Evolutionary conservation across 495 filamentous ascomycete species (phyloP).

Genomic region (Neurospora sp.): DNA sequence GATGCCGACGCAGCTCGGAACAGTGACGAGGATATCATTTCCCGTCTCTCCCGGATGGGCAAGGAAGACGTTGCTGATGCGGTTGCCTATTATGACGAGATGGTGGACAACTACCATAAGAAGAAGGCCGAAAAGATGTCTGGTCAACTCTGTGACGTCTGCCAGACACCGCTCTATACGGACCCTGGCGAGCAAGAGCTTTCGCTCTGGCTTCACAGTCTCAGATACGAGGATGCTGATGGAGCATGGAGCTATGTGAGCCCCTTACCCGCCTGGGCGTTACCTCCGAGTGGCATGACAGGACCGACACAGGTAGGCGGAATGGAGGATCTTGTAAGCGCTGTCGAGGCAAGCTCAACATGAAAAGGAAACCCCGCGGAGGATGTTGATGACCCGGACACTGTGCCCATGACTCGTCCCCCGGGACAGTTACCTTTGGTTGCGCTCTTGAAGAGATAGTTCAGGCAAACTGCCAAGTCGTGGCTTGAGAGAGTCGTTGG

Average conservation of each 20-base stretch:
- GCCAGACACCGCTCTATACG: slow-evolving; percentile 80
- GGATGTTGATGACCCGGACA: neutral
- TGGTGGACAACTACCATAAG: slow-evolving; percentile 77
- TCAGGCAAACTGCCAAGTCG: neutral
- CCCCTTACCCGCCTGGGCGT: slow-evolving; percentile 72
- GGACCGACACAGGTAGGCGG: slow-evolving; percentile 48
- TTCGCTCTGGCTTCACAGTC: slow-evolving; percentile 86
- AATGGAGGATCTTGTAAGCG: slow-evolving; percentile 42
- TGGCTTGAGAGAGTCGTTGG: neutral
- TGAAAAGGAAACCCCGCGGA: neutral
- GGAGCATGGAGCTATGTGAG: slow-evolving; percentile 84
- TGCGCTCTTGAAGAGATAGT: neutral
- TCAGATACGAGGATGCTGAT: slow-evolving; percentile 69
- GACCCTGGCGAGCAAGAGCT: slow-evolving; percentile 86
- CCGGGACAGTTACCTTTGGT: neutral
- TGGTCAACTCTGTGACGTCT: slow-evolving; percentile 68
- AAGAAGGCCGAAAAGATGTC: slow-evolving; percentile 87
- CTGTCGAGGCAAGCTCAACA: slow-evolving; percentile 22
- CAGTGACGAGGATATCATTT: slow-evolving; percentile 80
- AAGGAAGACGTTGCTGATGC: slow-evolving; percentile 86
- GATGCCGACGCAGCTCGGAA: slow-evolving; percentile 54
- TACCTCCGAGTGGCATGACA: slow-evolving; percentile 57
- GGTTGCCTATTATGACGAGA: slow-evolving; percentile 86
- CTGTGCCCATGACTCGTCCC: neutral
- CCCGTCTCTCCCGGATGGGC: slow-evolving; percentile 77